These are phyloP conservation scores for Sporisorium sorghi DNA, from an alignment of 1,284 basidiomycete genomes.

Conservation along the genomic window DNA sequence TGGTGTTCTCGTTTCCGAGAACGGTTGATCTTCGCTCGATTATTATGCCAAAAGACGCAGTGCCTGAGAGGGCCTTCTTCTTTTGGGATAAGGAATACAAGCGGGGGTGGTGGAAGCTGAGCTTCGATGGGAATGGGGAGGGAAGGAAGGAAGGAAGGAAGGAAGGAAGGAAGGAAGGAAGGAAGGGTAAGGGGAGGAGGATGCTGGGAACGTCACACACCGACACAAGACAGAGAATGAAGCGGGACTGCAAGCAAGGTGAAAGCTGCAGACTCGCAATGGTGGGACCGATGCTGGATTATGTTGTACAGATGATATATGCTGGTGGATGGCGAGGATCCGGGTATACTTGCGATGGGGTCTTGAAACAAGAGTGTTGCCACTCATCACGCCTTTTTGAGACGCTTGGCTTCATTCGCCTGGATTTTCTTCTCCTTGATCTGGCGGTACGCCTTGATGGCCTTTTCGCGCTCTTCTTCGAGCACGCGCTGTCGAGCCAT, in stretches of 20 bases:
- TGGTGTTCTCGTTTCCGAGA: constrained; percentile 32
- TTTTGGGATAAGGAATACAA: constrained; percentile 58
- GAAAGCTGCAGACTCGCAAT: neutral
- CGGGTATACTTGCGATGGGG: constrained; percentile 22
- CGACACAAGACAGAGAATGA: constrained; percentile 8
- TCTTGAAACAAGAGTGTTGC: neutral
- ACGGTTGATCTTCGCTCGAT: constrained; percentile 55
- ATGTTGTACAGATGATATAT: constrained; percentile 31
- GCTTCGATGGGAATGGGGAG: neutral
- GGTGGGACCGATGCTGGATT: constrained; percentile 22
- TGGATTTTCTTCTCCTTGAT: constrained; percentile 55
- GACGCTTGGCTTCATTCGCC: constrained; percentile 30
- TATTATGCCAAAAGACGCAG: constrained; percentile 54
- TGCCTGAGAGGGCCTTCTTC: constrained; percentile 41
- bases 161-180: neutral
- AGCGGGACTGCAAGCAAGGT: neutral
- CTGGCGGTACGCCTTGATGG: constrained; percentile 58
- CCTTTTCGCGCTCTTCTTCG: constrained; percentile 57
- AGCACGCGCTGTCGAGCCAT: constrained; percentile 59
- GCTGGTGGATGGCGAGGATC: constrained; percentile 8
- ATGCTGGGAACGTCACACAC: neutral
- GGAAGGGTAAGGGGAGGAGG: neutral
- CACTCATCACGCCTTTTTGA: constrained; percentile 27
- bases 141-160: neutral
- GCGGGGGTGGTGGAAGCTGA: constrained; percentile 21